Evolutionary conservation across 208 protist genomes (phyloP), one percentile per base, ranked within the genome.

Genomic region (Trypanosoma mega): DNA sequence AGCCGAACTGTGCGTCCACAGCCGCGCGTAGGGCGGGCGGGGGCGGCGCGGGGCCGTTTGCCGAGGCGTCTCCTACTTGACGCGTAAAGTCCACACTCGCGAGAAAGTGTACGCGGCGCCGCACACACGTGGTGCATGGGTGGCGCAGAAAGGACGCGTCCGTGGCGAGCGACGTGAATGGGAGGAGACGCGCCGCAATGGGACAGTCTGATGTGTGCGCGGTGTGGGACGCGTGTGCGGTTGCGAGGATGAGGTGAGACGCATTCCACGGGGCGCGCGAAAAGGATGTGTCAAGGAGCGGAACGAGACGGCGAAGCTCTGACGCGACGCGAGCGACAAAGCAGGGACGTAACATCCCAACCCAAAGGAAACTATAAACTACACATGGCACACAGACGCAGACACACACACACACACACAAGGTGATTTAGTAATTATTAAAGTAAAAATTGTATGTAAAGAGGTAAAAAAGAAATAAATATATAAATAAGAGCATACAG

Each of bases 21-120:
- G 59, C 70, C 20, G 44, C 33, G n/a, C 70, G 27, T 12, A 89
- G 70, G 26, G 56, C 34, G 20, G 51, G 23, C 16, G 75, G 70
- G 14, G 82, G 16, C n/a, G 27, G 20, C 20, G 30, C n/a, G 45
- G n/a, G 21, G 11, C 54, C 23, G 34, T 55, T 43, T 44, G 14
- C 24, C 36, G 80, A 90, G 18, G 52, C 23, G 21, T 68, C 55
- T 47, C 78, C 80, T 30, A 95, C 80, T 48, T 85, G 63, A 5
- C 49, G 41, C 26, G 76, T 84, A 53, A 92, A 95, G 18, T 81
- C 29, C 37, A 81, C 74, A n/a, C 65, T 81, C 4, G 88, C 62
- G 44, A 95, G 53, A 55, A 84, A 90, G 50, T 95, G 76, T n/a
- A 82, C 68, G 12, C 83, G 77, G 31, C 76, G 57, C 0, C 57